Conservation (phyloP, 2,329 filamentous ascomycete genomes). For the Cladophialophora immunda region DNA sequence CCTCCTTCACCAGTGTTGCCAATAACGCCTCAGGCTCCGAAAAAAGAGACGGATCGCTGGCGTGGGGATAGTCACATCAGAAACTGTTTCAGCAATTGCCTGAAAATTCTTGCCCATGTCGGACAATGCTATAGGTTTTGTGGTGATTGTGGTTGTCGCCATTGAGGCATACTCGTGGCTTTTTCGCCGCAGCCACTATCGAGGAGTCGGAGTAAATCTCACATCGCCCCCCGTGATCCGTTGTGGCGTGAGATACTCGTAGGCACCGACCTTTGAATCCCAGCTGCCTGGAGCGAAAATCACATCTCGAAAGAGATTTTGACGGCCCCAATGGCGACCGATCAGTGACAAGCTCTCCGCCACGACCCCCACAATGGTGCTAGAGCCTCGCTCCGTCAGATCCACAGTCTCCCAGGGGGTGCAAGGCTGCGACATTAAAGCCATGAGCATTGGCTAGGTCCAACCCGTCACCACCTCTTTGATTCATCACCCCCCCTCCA, state of each 20-base stretch:
- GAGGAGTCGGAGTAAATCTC: background rate
- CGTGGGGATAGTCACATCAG: constrained; percentile 27
- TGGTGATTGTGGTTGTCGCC: constrained; percentile 1
- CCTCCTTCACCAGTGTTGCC: constrained; percentile 14
- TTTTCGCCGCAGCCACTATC: background rate
- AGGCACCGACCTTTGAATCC: constrained; percentile 21
- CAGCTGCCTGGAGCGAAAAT: constrained; percentile 21
- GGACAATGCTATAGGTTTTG: background rate
- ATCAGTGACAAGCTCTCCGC: constrained; percentile 6
- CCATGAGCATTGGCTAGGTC: constrained; percentile 42
- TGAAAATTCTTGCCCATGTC: background rate
- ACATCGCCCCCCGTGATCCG: background rate
- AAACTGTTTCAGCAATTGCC: constrained; percentile 29
- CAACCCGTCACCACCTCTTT: constrained; percentile 74
- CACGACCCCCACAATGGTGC: constrained; percentile 25
- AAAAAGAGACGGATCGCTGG: background rate
- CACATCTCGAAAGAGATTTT: constrained; percentile 3
- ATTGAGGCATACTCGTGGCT: background rate
- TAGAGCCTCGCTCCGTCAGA: constrained; percentile 32
- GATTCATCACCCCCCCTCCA: constrained; percentile 88
- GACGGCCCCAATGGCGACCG: constrained; percentile 5
- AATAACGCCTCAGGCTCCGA: constrained; percentile 24
- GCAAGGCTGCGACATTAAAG: constrained; percentile 39
- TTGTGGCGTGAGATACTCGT: constrained; percentile 1
- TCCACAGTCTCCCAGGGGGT: constrained; percentile 20